These are phyloP conservation scores for Mycothermus thermophilus DNA, from an alignment of 495 filamentous ascomycete genomes.

Conservation along the genomic window DNA sequence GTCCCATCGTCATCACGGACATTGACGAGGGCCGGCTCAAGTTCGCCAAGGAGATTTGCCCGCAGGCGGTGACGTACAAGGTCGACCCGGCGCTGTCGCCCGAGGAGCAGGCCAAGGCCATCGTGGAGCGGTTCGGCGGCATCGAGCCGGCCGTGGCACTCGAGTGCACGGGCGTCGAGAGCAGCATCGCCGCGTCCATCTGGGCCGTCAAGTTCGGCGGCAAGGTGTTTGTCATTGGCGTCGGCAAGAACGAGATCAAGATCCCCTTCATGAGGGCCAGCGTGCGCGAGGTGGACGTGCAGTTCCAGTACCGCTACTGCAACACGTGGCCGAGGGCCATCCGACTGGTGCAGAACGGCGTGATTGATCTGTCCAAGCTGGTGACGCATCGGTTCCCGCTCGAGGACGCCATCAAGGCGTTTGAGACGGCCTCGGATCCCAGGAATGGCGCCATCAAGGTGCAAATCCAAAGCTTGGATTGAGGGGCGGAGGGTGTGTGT, in stretches of 20 bases:
- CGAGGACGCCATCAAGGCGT: conserved; percentile 80
- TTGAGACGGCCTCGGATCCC: conserved; percentile 73
- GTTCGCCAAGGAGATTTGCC: conserved; percentile 69
- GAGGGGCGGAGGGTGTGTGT: background rate
- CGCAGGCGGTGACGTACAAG: conserved; percentile 60
- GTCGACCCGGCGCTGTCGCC: conserved; percentile 47
- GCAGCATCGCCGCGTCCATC: conserved; percentile 69
- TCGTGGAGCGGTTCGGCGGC: conserved; percentile 52
- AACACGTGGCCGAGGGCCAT: conserved; percentile 95
- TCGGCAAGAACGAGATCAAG: conserved; percentile 86
- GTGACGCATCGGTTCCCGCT: conserved; percentile 77
- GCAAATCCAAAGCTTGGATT: conserved; percentile 59
- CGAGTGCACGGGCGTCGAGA: conserved; percentile 92
- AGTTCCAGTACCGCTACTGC: conserved; percentile 90
- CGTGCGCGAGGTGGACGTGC: conserved; percentile 81
- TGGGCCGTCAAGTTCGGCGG: conserved; percentile 83
- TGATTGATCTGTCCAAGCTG: conserved; percentile 64
- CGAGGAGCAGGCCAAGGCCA: conserved; percentile 54
- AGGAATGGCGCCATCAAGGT: conserved; percentile 93
- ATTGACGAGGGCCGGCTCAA: conserved; percentile 72
- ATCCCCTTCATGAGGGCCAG: conserved; percentile 87
- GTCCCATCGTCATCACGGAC: conserved; percentile 80
- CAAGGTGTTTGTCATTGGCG: conserved; percentile 86
- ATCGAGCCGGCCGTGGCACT: conserved; percentile 63
- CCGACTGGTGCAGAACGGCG: conserved; percentile 65